Percentiles rank a stretch among this genome's conserved stretches.
These are phyloP conservation scores for Vitis hybrid DNA, from an alignment of 177 flowering plant genomes.

Conservation along the genomic window DNA sequence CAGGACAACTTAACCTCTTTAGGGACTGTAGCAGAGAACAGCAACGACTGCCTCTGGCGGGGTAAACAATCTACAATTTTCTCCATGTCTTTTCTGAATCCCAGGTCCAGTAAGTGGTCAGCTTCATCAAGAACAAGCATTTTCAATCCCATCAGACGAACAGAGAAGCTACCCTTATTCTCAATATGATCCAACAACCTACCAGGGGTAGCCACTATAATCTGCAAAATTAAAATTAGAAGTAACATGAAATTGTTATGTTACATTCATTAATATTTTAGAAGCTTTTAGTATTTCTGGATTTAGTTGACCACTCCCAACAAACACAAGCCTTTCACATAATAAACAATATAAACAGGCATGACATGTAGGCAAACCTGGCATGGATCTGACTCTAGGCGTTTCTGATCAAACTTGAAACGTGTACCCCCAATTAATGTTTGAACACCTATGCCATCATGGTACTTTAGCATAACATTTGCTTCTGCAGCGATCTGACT, in stretches of 20 bases:
- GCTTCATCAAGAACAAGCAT: constrained; percentile 95
- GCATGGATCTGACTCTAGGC: constrained; percentile 76
- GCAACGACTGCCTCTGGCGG: constrained; percentile 81
- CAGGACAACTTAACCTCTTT: constrained; percentile 59
- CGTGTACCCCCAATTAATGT: constrained; percentile 90
- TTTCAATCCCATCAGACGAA: constrained; percentile 83
- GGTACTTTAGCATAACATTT: constrained; percentile 74
- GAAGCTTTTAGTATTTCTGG: too few relatives aligned
- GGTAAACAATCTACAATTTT: constrained; percentile 92
- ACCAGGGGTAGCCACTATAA: constrained; percentile 95
- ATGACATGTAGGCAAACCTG: constrained; percentile 50
- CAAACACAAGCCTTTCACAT: neutral
- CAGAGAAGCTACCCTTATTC: constrained; percentile 77
- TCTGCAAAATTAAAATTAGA: constrained; percentile 42
- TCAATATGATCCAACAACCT: constrained; percentile 94
- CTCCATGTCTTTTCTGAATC: constrained; percentile 90
- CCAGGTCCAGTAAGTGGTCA: constrained; percentile 84
- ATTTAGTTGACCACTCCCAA: neutral
- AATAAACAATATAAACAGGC: neutral
- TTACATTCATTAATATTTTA: neutral
- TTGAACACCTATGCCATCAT: constrained; percentile 82
- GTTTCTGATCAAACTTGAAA: constrained; percentile 86
- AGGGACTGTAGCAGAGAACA: constrained; percentile 91
- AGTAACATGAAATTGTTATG: neutral
- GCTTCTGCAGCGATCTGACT: constrained; percentile 96